phyloP scores from a whole-genome alignment of 2,329 filamentous ascomycete genomes.

The Diaporthe batatas region DNA sequence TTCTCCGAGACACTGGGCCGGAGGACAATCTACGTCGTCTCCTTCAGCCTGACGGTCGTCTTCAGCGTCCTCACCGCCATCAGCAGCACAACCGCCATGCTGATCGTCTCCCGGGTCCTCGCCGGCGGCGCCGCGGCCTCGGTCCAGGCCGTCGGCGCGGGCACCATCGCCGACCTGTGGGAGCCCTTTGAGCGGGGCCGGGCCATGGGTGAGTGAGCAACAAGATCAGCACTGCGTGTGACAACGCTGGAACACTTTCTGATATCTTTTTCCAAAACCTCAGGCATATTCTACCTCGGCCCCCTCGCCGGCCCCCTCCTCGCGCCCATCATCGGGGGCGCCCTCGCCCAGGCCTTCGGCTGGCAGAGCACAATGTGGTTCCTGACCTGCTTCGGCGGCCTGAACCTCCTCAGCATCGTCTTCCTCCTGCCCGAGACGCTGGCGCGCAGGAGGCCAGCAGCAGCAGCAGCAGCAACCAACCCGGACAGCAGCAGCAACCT shows the following conservation, averaged over 20 bases:
- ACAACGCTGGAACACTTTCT: too few species aligned
- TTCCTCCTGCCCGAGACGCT: conserved; percentile 77
- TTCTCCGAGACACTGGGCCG: conserved; percentile 82
- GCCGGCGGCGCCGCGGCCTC: conserved; percentile 83
- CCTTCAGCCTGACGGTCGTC: conserved; percentile 78
- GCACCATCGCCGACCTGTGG: conserved; percentile 87
- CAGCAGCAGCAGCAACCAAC: conserved; percentile 32
- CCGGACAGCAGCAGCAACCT: conserved; percentile 5
- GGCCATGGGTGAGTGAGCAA: conserved; percentile 79
- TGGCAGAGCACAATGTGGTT: conserved; percentile 88
- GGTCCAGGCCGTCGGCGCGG: conserved; percentile 86
- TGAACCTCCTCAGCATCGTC: conserved; percentile 67
- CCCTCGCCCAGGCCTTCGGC: conserved; percentile 74
- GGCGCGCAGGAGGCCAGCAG: conserved; percentile 49
- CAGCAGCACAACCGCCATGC: conserved; percentile 78
- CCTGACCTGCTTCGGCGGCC: conserved; percentile 75
- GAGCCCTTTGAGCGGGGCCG: conserved; percentile 77
- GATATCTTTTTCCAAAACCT: too few species aligned
- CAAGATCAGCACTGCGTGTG: too few species aligned
- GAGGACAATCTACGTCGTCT: conserved; percentile 82
- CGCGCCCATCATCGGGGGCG: conserved; percentile 82
- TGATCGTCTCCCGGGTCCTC: conserved; percentile 81
- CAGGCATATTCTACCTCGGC: conserved; percentile 78
- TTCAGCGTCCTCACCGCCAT: conserved; percentile 79
- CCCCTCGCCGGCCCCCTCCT: conserved; percentile 81